Base-by-base conservation (phyloP, 1,284 basidiomycete species). In the Rhodotorula sp. region DNA sequence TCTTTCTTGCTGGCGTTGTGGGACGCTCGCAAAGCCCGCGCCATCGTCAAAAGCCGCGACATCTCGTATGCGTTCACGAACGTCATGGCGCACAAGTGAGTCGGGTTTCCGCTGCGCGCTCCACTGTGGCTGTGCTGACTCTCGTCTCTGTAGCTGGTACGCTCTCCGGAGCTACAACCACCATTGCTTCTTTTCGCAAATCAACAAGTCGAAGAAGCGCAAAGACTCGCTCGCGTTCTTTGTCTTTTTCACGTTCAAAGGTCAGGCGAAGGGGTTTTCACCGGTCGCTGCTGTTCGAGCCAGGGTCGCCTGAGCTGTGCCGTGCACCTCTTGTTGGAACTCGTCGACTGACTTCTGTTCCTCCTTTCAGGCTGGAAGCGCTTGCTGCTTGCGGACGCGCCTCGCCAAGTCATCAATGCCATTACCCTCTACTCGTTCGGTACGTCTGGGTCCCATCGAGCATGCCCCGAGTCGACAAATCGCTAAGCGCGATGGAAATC, bases 181-280 rank as follows among this genome's bases (percentile, higher is more conserved):
- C 81, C 98, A 96, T 80, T 98, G 95, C 82, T 94, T 99, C 84
- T 99, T 98, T 81, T 89, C 90, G 76, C 93, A 96, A 78, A 97
- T 99, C 82, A 89, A 90, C 79, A 89, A 91, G 79, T 97, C 95
- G 46, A 95, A 93, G 45, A 97, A 96, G 86, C 89, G 88, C 77
- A 94, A 90, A 81, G 95, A 99, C 81, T 93, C 96, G 79, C 93
- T 98, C 81, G 71, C 72, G 2, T 98, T 99, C 86, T 99, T 97
- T 82, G 88, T 98, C 80, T 99, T 98, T 87, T 99, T 99, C 83
- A 91, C 91, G 1, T 99, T 99, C 87, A 99, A 99, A 84, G 93
- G 93, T 91, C 69, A 63, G n/a, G n/a, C n/a, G n/a, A n/a, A 4
- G 33, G 4, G 33, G 33, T 33, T 33, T 4, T 4, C 33, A 7